Evolutionary conservation across 2,329 filamentous ascomycete species (phyloP).

Genomic region (Botryotinia globosa): DNA sequence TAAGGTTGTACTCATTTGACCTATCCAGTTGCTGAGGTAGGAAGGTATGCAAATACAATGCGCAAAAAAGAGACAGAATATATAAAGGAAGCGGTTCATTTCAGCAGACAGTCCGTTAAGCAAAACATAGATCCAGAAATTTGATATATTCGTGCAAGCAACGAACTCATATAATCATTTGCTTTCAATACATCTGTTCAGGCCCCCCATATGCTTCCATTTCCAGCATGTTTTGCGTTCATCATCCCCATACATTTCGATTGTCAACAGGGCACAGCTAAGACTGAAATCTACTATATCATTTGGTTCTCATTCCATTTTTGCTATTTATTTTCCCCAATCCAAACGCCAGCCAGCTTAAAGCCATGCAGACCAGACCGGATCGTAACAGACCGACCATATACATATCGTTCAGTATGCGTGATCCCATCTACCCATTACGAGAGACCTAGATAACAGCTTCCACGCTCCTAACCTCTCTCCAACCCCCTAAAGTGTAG

Average conservation of each 20-base stretch:
- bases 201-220: background rate
- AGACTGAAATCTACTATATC: conserved; percentile 6
- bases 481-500: background rate
- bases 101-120: background rate
- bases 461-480: conserved; percentile 3
- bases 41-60: background rate
- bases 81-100: background rate
- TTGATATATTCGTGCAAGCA: background rate
- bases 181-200: background rate
- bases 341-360: conserved; percentile 20
- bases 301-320: conserved; percentile 17
- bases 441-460: conserved; percentile 12
- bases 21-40: no score
- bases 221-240: background rate
- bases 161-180: background rate
- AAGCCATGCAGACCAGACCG: conserved; percentile 19
- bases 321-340: conserved; percentile 18
- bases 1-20: background rate
- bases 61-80: background rate
- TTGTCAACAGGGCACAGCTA: background rate
- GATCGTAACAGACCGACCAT: conserved; percentile 7
- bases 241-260: background rate
- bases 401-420: conserved; percentile 15
- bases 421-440: conserved; percentile 15
- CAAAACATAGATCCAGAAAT: background rate